phyloP scores from a whole-genome alignment of 1,139 yeast genomes.

The Lodderomyces metapsilosis region DNA sequence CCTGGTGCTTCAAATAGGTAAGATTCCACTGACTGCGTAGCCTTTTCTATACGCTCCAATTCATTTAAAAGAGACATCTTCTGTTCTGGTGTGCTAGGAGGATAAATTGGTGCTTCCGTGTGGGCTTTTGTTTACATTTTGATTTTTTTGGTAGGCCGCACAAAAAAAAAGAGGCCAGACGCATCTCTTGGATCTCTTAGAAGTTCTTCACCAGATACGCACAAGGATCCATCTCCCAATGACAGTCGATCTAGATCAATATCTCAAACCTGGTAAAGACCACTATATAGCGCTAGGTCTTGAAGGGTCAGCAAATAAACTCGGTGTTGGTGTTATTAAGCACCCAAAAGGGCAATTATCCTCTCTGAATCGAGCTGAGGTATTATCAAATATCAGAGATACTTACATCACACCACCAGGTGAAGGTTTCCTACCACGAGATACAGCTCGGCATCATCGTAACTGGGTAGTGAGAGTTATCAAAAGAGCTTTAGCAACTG shows the following conservation, averaged over 20 bases:
- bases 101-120: too few relatives aligned
- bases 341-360: constrained; percentile 60
- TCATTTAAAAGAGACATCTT: constrained; percentile 22
- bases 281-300: constrained; percentile 78
- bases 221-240: constrained; percentile 12
- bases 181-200: too few relatives aligned
- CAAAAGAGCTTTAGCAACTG: constrained; percentile 62
- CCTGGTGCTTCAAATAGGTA: constrained; percentile 54
- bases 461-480: constrained; percentile 91
- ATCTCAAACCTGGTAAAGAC: constrained; percentile 41
- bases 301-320: constrained; percentile 95
- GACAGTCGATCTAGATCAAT: constrained; percentile 40
- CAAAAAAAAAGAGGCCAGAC: too few relatives aligned
- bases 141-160: constrained; percentile 6
- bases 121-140: constrained; percentile 12
- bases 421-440: constrained; percentile 94
- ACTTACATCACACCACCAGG: constrained; percentile 97
- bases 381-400: constrained; percentile 85
- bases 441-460: constrained; percentile 93
- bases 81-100: background rate
- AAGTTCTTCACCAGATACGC: too few relatives aligned
- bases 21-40: constrained; percentile 21
- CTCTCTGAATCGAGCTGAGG: constrained; percentile 60
- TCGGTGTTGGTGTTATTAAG: constrained; percentile 88
- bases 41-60: constrained; percentile 24